Conservation (phyloP, 331 rosid genomes). For the Rosa hybrid region DNA sequence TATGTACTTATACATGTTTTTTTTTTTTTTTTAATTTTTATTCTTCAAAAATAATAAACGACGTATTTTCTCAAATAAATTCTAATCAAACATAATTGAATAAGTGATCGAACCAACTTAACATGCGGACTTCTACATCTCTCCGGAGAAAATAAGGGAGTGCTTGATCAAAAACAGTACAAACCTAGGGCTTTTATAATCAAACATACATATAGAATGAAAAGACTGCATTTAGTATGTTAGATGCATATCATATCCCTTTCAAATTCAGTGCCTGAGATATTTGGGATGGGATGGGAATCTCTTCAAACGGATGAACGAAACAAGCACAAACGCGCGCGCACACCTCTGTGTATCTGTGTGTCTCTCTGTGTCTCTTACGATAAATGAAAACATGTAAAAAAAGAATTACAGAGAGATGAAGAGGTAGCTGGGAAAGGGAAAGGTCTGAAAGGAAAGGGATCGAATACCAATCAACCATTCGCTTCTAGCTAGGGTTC, state of each 20-base stretch:
- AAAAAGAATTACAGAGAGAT: neutral
- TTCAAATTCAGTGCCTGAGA: constrained; percentile 9
- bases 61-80: no score
- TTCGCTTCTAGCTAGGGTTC: neutral
- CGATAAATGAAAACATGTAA: neutral
- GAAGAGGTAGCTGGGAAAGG: neutral
- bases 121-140: no score
- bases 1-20: no score
- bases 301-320: constrained; percentile 5
- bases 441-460: neutral
- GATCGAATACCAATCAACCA: neutral
- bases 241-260: neutral
- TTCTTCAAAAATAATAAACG: no score
- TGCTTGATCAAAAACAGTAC: no score
- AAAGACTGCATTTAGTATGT: constrained; percentile 6
- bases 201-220: neutral
- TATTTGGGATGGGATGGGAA: constrained; percentile 9
- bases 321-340: constrained; percentile 19
- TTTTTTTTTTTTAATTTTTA: no score
- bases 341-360: neutral
- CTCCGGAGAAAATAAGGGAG: no score
- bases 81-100: no score
- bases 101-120: no score
- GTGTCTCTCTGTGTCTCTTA: neutral
- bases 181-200: neutral